Conservation (phyloP, 306 rosid genomes). For the Fragaria nilgerrensis region DNA sequence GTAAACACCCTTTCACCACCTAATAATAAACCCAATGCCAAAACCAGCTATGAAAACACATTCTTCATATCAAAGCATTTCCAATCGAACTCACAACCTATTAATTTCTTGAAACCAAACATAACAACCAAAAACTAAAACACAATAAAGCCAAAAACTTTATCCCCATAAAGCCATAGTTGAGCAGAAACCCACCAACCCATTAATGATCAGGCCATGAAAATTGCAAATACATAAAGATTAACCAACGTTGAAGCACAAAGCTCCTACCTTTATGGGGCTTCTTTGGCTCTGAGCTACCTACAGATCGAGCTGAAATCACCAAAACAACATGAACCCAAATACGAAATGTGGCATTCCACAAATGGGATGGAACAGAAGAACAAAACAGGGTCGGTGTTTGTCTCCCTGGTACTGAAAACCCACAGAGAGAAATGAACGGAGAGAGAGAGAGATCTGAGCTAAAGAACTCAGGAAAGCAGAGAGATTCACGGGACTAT, state of each 20-base stretch:
- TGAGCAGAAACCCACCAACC: background rate
- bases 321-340: background rate
- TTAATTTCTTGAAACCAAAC: background rate
- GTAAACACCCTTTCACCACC: background rate
- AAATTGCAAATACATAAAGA: background rate
- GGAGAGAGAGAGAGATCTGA: constrained; percentile 23
- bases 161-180: background rate
- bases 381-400: background rate
- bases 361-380: constrained; percentile 11
- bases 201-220: background rate
- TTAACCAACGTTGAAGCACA: background rate
- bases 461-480: constrained; percentile 12
- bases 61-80: background rate
- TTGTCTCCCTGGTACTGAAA: constrained; percentile 3
- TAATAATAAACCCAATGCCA: background rate
- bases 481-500: constrained; percentile 48
- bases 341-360: constrained; percentile 6
- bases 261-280: constrained; percentile 7
- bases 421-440: background rate
- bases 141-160: background rate
- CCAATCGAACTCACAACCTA: background rate
- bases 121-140: background rate
- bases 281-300: background rate
- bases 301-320: constrained; percentile 3
- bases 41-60: background rate